phyloP scores from a whole-genome alignment of 305 asterid genomes.

The Galium porrigens region DNA sequence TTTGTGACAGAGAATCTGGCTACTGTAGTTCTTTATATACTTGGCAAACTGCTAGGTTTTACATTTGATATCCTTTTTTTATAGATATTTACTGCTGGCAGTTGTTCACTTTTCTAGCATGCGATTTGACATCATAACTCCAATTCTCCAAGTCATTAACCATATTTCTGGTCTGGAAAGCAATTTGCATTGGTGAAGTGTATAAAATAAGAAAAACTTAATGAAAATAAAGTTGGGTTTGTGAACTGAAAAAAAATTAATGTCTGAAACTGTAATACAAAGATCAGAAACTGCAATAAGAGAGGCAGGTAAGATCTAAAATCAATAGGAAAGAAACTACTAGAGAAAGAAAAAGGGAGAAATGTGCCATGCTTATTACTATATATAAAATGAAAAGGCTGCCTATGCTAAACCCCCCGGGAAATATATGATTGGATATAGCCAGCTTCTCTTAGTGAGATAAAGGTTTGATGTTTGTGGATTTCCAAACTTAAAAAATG shows the following conservation, averaged over 20 bases:
- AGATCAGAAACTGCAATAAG: not conserved
- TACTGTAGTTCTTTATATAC: not conserved
- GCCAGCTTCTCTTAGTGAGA: not conserved
- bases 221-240: too few species aligned
- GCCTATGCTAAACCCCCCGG: not conserved
- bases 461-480: not conserved
- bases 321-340: not conserved
- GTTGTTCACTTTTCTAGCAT: not conserved
- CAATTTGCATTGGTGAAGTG: not conserved
- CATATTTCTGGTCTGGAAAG: not conserved
- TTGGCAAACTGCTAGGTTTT: not conserved
- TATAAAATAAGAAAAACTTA: not conserved
- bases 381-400: not conserved
- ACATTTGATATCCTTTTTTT: not conserved
- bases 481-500: not conserved
- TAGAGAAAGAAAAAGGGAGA: not conserved
- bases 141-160: not conserved
- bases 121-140: not conserved
- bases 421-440: not conserved
- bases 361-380: too few species aligned
- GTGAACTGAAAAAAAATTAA: not conserved
- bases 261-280: too few species aligned
- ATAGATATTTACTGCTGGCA: not conserved
- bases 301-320: not conserved
- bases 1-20: conserved; percentile 6